Evolutionary conservation across 768 basidiomycete genomes (phyloP), one percentile per base, ranked within the genome.

Genomic region (Russula brevipes): DNA sequence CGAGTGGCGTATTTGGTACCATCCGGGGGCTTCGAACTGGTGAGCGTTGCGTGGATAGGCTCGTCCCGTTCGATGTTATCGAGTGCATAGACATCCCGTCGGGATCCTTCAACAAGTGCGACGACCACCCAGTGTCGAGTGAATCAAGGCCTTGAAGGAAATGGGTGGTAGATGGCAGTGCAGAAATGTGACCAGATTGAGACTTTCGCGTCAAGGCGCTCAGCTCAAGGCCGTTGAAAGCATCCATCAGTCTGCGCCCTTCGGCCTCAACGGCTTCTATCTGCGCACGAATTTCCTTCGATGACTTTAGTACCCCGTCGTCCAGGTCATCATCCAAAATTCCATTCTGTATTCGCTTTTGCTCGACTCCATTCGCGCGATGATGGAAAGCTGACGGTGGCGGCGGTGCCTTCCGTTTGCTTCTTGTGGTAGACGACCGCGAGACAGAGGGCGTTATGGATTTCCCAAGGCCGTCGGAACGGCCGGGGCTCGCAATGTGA

Each of bases 141-240:
- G 54, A 58, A 35, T 55, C 67, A n/a, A 50, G 41, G 59, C 62
- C 59, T 50, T 69, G 65, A 47, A 51, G 65, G 52, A 61, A 66
- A 31, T 57, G 66, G 46, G 63, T 61, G 24, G 58, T 68, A 9
- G 63, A 68, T 52, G 67, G 70, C 38, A 64, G 67, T 14, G 66
- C 60, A 30, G 71, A 66, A 38, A 69, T 67, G 24, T 63, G 47
- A 52, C 71, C 57, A 19, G 75, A 1, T 75, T 76, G 39, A 73
- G 77, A 74, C 36, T 78, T 71, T 14, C 79, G 79, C 10, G 85
- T 84, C 53, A 90, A 74, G 24, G 85, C 82, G 39, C 80, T 86
- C 61, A 91, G 77, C 72, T 91, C 89, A 44, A 91, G 77, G 9
- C 89, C 88, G 68, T 83, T 88, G 72, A 91, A 91, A 3, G 89